Percentiles rank a stretch among this genome's conserved stretches.
phyloP scores from a whole-genome alignment of 169 alveolate species.

The Amoebophrya sp. region DNA sequence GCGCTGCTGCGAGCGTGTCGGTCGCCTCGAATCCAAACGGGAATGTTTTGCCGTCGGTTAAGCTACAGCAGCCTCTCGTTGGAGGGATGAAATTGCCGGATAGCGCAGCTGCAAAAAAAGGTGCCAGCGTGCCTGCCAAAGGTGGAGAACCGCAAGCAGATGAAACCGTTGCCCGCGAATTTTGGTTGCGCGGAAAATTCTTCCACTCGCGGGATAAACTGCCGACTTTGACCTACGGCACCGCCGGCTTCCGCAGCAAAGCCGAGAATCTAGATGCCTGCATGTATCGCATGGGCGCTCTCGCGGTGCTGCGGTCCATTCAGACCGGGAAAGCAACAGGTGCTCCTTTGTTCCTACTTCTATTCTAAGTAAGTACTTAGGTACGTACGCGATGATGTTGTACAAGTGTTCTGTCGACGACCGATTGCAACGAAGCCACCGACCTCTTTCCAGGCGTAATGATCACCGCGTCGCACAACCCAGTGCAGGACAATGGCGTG shows the following conservation, averaged over 20 bases:
- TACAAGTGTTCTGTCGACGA: background rate
- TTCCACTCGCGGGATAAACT: too few relatives aligned
- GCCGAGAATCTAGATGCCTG: constrained; percentile 3
- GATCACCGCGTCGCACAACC: constrained; percentile 83
- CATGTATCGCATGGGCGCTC: constrained; percentile 11
- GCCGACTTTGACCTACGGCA: constrained; percentile 8
- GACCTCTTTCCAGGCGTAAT: constrained; percentile 53
- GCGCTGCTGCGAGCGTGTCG: too few relatives aligned
- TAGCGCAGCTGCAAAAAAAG: too few relatives aligned
- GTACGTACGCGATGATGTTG: background rate
- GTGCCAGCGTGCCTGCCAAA: too few relatives aligned
- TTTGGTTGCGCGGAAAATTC: too few relatives aligned
- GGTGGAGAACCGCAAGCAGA: too few relatives aligned
- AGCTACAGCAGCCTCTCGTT: too few relatives aligned
- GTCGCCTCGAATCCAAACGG: too few relatives aligned
- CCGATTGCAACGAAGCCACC: background rate
- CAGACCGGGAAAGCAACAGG: background rate
- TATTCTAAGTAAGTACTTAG: background rate
- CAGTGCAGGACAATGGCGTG: constrained; percentile 65
- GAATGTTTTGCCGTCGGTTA: too few relatives aligned
- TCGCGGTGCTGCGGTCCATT: constrained; percentile 19
- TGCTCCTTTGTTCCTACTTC: background rate
- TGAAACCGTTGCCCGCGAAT: too few relatives aligned
- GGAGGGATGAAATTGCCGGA: too few relatives aligned
- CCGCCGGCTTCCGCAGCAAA: constrained; percentile 24